These are phyloP conservation scores for Pythium volutum DNA, from an alignment of 352 stramenopile species.

Conservation along the genomic window DNA sequence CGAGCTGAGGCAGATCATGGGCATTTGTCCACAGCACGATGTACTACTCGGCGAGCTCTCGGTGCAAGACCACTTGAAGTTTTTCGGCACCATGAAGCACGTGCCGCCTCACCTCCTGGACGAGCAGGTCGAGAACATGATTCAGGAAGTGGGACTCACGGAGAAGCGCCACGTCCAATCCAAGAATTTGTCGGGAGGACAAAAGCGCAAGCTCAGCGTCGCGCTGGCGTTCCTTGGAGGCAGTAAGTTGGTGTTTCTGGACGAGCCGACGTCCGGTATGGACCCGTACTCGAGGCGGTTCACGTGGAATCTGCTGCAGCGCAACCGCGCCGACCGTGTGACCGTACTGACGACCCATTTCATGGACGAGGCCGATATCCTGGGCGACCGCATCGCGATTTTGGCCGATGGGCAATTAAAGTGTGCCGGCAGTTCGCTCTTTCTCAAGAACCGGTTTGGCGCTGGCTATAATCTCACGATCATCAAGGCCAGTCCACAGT, in stretches of 20 bases:
- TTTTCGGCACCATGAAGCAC: slow-evolving; percentile 88
- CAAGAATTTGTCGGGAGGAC: slow-evolving; percentile 71
- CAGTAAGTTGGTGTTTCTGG: slow-evolving; percentile 78
- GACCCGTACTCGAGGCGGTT: slow-evolving; percentile 89
- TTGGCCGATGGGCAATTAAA: slow-evolving; percentile 82
- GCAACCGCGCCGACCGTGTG: slow-evolving; percentile 57
- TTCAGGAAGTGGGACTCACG: slow-evolving; percentile 74
- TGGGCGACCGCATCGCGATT: slow-evolving; percentile 81
- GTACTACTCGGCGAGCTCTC: slow-evolving; percentile 90
- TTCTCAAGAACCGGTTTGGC: slow-evolving; percentile 89
- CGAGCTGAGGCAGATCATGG: slow-evolving; percentile 80
- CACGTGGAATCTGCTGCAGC: slow-evolving; percentile 90
- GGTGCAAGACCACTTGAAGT: slow-evolving; percentile 90
- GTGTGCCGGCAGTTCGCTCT: slow-evolving; percentile 77
- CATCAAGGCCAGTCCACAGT: slow-evolving; percentile 29
- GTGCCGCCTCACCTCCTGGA: slow-evolving; percentile 26
- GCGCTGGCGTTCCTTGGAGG: slow-evolving; percentile 92
- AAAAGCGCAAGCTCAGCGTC: slow-evolving; percentile 93
- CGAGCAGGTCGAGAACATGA: slow-evolving; percentile 14
- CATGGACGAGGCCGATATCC: slow-evolving; percentile 63
- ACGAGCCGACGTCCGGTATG: slow-evolving; percentile 91
- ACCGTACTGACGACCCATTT: slow-evolving; percentile 75
- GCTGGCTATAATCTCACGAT: slow-evolving; percentile 72
- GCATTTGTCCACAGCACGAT: slow-evolving; percentile 94
- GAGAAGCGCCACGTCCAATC: slow-evolving; percentile 55